Evolutionary conservation across 768 basidiomycete species (phyloP), one percentile per base, ranked within the genome.

Genomic region (Agrocybe chaxingu): DNA sequence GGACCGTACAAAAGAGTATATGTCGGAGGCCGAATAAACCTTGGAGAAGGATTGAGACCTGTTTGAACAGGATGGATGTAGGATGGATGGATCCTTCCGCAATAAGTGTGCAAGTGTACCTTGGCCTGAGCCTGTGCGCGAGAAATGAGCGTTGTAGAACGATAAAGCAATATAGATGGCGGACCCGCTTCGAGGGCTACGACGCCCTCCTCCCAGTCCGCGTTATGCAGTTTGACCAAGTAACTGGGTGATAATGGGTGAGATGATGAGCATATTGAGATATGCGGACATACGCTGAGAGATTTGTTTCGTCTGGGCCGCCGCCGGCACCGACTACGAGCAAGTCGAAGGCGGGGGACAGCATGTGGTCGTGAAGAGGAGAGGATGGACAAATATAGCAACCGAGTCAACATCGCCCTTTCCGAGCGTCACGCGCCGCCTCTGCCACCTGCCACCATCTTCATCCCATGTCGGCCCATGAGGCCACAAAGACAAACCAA

Each of bases 181-280:
- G 57, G 53, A 90, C 93, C 93, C 63, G 92, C 96, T 72, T 98
- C 96, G 45, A 98, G 65, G 1, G 85, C 88, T 5, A 96, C 56
- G 41, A 88, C 80, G 4, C 93, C 94, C 41, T 92, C 87, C 52
- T 80, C 75, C 95, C 95, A 98, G 7, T 70, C 61, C 8, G 74
- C 62, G 33, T 73, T 65, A 55, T 67, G 72, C 7, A 89, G 79
- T 63, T 98, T 98, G 64, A 97, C 67, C 45, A 97, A 72, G 72
- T 96, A 98, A n/a, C 93, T 95, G 60, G 48, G 53, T 35, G 54
- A 43, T 54, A 51, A 42, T 47, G 52, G 57, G 53, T 42, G 16
- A 58, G 56, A 52, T 38, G 43, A 32, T 40, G 47, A 55, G 45
- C 35, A 35, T 41, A 43, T 16, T 37, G 45, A 45, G 45, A 53